Evolutionary conservation across 345 rosid genomes (phyloP), one percentile per base, ranked within the genome.

Genomic region (Orychophragmus violaceus): DNA sequence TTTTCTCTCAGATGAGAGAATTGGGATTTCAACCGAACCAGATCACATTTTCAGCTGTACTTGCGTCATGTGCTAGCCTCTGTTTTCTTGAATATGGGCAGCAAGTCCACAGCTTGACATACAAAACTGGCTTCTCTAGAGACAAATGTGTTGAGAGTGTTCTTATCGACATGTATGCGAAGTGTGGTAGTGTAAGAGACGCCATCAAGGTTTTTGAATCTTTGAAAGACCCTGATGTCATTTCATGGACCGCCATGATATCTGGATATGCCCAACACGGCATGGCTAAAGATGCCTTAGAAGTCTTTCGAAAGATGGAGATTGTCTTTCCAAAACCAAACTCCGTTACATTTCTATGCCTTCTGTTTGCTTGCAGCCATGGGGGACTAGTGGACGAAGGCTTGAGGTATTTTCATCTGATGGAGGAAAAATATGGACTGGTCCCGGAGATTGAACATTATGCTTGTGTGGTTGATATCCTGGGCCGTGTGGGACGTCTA

Each of bases 361-460:
- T 82, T 64, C 76, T 87, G 39, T 82, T 77, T 74, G 87, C 88
- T 19, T 85, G 87, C 54, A 87, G 84, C 83, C 94, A 87, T 41
- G 82, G 84, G 5, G 85, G 88, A 21, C 46, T 83, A 16, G 79
- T 85, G 10, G 81, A 87, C 19, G 78, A 78, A 70, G 94, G 90
- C 68, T 74, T 75, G 53, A 45, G 44, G 25, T 82, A 72, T 71
- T 82, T 85, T 66, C 76, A 77, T 27, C 36, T 50, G 59, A 68
- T 83, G 83, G 65, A 69, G 61, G 69, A 59, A 27, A 79, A 71
- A 27, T 60, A 66, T 21, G 66, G 70, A 29, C 55, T 83, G 61
- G 68, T 62, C 56, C 84, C 79, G 6, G 80, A 77, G 56, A 81
- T 77, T 46, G 84, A 80, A 64, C 88, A 87, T 64, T 83, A 84